A percentile compares a stretch with the other conserved stretches of the same genome.
phyloP scores from a whole-genome alignment of 202 grass and related monocot genomes.

The Bolboschoenoplectus hybrid region DNA sequence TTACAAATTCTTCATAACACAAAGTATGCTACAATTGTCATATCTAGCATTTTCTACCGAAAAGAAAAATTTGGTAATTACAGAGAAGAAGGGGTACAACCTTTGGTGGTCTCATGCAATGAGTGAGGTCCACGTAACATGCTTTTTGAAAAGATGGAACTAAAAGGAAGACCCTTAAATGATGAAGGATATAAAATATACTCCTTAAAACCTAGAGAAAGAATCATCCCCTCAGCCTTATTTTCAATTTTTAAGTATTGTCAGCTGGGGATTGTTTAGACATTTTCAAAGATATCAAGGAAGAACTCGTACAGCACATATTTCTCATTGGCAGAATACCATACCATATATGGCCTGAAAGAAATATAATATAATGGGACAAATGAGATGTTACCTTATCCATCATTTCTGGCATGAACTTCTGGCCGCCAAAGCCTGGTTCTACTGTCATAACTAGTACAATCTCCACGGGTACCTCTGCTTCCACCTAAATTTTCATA shows the following conservation, averaged over 20 bases:
- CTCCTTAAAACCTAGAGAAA: not conserved
- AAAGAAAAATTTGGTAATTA: not conserved
- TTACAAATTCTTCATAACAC: not conserved
- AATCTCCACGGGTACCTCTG: conserved; percentile 80
- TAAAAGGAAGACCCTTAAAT: not conserved
- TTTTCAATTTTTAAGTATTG: not conserved
- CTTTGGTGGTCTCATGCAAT: not conserved
- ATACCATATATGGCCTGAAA: conserved; percentile 26
- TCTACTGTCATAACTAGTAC: conserved; percentile 99
- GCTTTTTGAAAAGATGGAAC: not conserved
- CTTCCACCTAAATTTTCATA: conserved; percentile 66
- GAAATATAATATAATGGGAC: conserved; percentile 19
- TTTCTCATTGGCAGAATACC: not conserved
- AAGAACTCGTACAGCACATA: not conserved
- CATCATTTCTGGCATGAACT: conserved; percentile 85
- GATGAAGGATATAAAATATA: not conserved
- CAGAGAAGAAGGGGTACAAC: not conserved
- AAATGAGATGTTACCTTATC: conserved; percentile 51
- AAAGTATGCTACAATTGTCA: not conserved
- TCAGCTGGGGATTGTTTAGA: not conserved
- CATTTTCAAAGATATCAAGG: not conserved
- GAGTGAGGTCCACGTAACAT: not conserved
- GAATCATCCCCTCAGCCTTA: not conserved
- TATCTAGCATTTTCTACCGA: not conserved
- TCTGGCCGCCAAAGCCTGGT: conserved; percentile 93